A percentile compares a stretch with the other conserved stretches of the same genome.
Evolutionary conservation across 805 yeast genomes (phyloP).

Genomic region (Lachancea mirantina): DNA sequence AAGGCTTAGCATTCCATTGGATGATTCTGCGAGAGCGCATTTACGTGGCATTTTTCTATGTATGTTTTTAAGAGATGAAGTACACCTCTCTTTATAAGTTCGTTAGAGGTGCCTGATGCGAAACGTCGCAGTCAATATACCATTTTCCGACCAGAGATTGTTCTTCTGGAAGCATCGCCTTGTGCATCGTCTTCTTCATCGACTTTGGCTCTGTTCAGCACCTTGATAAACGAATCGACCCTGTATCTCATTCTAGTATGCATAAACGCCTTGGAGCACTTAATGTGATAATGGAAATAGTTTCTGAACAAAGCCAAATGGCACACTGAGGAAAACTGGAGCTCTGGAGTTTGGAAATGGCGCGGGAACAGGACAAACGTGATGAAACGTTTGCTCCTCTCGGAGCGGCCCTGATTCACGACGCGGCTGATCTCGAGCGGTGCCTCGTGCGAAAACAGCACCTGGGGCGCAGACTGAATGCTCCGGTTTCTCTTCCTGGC

Average conservation of each 20-base stretch:
- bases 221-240: constrained; percentile 89
- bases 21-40: too few relatives aligned
- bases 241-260: constrained; percentile 97
- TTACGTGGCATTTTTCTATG: too few relatives aligned
- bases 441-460: constrained; percentile 86
- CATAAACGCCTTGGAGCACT: constrained; percentile 96
- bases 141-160: constrained; percentile 30
- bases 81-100: too few relatives aligned
- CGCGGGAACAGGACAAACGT: constrained; percentile 78
- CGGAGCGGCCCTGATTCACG: constrained; percentile 31
- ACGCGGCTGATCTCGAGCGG: constrained; percentile 72
- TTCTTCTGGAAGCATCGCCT: constrained; percentile 22
- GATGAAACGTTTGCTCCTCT: constrained; percentile 40
- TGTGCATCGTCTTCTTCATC: constrained; percentile 69
- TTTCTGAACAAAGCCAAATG: constrained; percentile 91
- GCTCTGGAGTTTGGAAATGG: constrained; percentile 64
- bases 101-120: too few relatives aligned
- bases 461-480: constrained; percentile 98
- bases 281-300: constrained; percentile 97
- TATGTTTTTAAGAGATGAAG: too few relatives aligned
- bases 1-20: too few relatives aligned
- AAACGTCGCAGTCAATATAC: too few relatives aligned
- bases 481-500: constrained; percentile 90
- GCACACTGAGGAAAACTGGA: constrained; percentile 44
- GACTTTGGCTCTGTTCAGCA: constrained; percentile 93